phyloP scores from a whole-genome alignment of 1,139 yeast species.

The Kurtzmaniella natalensis region DNA sequence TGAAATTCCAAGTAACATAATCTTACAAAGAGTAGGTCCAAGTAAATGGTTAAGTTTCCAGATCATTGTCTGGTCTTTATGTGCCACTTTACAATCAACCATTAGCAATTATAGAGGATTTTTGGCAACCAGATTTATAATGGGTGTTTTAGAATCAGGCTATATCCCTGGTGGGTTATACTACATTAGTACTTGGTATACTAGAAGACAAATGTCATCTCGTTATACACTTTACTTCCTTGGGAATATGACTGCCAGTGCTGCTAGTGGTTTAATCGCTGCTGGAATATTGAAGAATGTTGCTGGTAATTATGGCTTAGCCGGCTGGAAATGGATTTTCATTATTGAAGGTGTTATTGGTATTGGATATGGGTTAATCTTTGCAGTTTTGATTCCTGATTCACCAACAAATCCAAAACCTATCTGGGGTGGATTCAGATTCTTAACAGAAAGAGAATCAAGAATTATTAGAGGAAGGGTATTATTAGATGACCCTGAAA shows the following conservation, averaged over 20 bases:
- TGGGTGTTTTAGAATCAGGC: too few relatives aligned
- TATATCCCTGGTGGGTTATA: too few relatives aligned
- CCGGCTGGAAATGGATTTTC: slow-evolving; percentile 16
- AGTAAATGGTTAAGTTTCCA: not conserved
- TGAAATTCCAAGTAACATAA: slow-evolving; percentile 1
- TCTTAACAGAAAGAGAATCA: too few relatives aligned
- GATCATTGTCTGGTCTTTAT: not conserved
- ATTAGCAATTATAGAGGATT: too few relatives aligned
- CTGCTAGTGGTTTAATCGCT: slow-evolving; percentile 3
- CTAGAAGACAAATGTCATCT: not conserved
- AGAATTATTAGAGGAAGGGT: too few relatives aligned
- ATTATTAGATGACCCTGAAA: too few relatives aligned
- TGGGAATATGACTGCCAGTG: slow-evolving; percentile 3
- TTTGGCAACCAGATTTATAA: too few relatives aligned
- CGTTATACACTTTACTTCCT: slow-evolving; percentile 3
- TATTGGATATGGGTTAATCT: slow-evolving; percentile 3
- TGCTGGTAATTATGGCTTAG: slow-evolving; percentile 11
- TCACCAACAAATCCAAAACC: slow-evolving; percentile 4
- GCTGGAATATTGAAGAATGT: slow-evolving; percentile 6
- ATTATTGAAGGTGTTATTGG: slow-evolving; percentile 13
- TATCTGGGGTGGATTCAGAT: slow-evolving; percentile 4
- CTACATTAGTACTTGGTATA: not conserved
- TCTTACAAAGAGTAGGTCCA: not conserved
- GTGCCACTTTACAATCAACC: too few relatives aligned
- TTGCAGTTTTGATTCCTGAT: slow-evolving; percentile 3